A percentile compares a stretch with the other conserved stretches of the same genome.
These are phyloP conservation scores for Zasmidium cellare DNA, from an alignment of 2,329 filamentous ascomycete species.

Conservation along the genomic window DNA sequence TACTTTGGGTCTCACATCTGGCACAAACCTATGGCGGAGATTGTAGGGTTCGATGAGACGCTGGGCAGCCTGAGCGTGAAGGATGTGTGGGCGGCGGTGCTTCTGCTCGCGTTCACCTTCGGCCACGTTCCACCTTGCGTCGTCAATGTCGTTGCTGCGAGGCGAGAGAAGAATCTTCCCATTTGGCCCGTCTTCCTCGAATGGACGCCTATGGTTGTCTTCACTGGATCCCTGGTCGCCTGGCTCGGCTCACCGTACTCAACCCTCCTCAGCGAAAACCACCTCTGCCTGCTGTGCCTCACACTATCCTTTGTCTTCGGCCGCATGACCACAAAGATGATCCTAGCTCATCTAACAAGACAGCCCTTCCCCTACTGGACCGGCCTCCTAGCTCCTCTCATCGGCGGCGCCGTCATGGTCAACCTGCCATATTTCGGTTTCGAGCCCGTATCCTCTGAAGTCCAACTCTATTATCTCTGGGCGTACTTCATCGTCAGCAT, in stretches of 20 bases:
- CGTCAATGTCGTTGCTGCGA: constrained; percentile 77
- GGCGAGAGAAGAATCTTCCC: constrained; percentile 69
- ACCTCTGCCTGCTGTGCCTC: constrained; percentile 86
- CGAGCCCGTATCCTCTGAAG: constrained; percentile 56
- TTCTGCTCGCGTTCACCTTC: constrained; percentile 48
- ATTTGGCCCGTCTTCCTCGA: constrained; percentile 84
- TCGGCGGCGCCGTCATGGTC: constrained; percentile 78
- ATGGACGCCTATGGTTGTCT: constrained; percentile 88
- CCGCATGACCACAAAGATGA: constrained; percentile 98
- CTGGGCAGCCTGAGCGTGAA: constrained; percentile 74
- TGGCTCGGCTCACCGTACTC: constrained; percentile 94
- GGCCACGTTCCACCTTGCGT: constrained; percentile 86
- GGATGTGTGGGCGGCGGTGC: constrained; percentile 78
- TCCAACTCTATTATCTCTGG: constrained; percentile 80
- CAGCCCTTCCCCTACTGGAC: constrained; percentile 98
- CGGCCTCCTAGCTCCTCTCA: constrained; percentile 80
- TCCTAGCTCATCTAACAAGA: constrained; percentile 87
- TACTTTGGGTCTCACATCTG: constrained; percentile 87
- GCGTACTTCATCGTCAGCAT: constrained; percentile 80
- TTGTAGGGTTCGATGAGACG: constrained; percentile 63
- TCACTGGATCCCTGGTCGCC: constrained; percentile 69
- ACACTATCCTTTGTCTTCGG: constrained; percentile 98
- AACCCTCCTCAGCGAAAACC: constrained; percentile 76
- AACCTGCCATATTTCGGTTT: constrained; percentile 81
- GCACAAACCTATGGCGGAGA: constrained; percentile 70